These are phyloP conservation scores for Penicillium lagena DNA, from an alignment of 495 filamentous ascomycete genomes.

Conservation along the genomic window DNA sequence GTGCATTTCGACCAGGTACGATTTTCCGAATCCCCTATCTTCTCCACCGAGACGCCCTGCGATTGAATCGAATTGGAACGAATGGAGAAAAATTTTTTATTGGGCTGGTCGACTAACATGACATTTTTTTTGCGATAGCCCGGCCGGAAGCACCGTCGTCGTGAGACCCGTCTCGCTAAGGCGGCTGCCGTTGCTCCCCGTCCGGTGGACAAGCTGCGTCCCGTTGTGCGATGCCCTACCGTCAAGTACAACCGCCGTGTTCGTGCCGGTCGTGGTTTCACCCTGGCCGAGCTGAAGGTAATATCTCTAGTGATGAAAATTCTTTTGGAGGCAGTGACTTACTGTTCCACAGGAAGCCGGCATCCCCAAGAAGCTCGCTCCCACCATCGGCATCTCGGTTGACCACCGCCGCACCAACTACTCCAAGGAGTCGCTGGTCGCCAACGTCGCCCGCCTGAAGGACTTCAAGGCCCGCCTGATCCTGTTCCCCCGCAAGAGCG, in stretches of 20 bases:
- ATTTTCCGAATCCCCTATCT: conserved; percentile 14
- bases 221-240: conserved; percentile 88
- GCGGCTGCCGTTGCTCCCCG: conserved; percentile 90
- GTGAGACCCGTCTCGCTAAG: conserved; percentile 84
- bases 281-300: conserved; percentile 96
- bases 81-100: conserved; percentile 6
- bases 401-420: conserved; percentile 95
- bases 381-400: conserved; percentile 94
- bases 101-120: conserved; percentile 24
- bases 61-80: conserved; percentile 8
- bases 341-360: conserved; percentile 66
- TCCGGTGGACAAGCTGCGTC: conserved; percentile 93
- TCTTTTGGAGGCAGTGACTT: too few relatives aligned
- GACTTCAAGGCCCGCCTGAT: conserved; percentile 92
- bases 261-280: conserved; percentile 94
- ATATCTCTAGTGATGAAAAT: conserved; percentile 7
- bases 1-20: conserved; percentile 98
- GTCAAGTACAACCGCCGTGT: conserved; percentile 99
- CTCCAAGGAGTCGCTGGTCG: conserved; percentile 83
- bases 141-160: conserved; percentile 85
- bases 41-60: conserved; percentile 11
- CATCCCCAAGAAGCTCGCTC: conserved; percentile 88
- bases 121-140: conserved; percentile 49
- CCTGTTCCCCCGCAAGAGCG: conserved; percentile 92
- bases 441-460: conserved; percentile 93